Conservation (phyloP, 140 eudicot genomes). For the Senecio squalidus region DNA sequence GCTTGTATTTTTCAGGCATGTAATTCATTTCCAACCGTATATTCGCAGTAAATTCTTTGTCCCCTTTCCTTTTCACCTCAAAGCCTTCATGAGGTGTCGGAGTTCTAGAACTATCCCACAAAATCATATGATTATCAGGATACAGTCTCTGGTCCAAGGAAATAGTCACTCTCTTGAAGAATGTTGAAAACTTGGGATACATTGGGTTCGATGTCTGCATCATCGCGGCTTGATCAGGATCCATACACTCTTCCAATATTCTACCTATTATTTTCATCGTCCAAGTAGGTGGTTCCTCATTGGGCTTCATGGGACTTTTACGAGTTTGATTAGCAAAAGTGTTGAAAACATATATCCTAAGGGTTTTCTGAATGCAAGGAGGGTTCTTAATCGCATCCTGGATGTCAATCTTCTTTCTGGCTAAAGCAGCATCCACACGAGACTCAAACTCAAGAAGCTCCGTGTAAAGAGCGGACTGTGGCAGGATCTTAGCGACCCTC, state of each 20-base stretch:
- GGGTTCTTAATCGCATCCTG: constrained; percentile 88
- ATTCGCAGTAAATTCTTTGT: constrained; percentile 73
- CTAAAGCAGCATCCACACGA: constrained; percentile 87
- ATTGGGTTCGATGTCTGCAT: constrained; percentile 45
- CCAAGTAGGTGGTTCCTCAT: constrained; percentile 90
- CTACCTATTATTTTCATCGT: constrained; percentile 84
- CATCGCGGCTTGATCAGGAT: constrained; percentile 60
- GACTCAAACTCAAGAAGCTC: constrained; percentile 96
- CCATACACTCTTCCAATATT: constrained; percentile 88
- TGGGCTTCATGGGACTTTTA: constrained; percentile 64
- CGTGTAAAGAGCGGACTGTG: constrained; percentile 87
- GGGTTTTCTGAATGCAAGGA: constrained; percentile 73
- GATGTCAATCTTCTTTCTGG: constrained; percentile 84
- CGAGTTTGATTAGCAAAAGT: constrained; percentile 87
- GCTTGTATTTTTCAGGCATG: constrained; percentile 79
- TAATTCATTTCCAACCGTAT: constrained; percentile 87
- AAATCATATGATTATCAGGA: constrained; percentile 74
- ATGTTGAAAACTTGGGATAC: constrained; percentile 88
- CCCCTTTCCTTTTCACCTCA: constrained; percentile 95
- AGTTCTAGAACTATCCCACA: constrained; percentile 79
- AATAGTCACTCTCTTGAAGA: constrained; percentile 73
- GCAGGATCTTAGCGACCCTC: constrained; percentile 73
- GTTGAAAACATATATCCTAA: constrained; percentile 82
- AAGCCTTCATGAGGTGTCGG: constrained; percentile 93
- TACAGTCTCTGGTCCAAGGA: constrained; percentile 75